Base-by-base conservation (phyloP, 1,139 yeast species). In the Suhomyces maxii region DNA sequence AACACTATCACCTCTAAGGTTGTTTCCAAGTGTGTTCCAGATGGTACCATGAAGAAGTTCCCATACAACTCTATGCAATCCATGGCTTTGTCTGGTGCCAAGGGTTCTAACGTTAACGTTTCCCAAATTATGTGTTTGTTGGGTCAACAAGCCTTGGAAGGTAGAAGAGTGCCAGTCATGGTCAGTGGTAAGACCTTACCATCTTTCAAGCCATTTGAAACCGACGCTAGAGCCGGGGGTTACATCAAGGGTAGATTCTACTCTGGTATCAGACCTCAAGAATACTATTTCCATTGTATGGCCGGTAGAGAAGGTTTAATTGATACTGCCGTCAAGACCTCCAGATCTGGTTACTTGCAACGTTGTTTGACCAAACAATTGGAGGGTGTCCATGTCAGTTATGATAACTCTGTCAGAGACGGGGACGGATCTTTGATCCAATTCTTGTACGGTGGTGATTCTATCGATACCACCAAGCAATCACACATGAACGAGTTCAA, bases 301-400 rank as follows among this genome's bases (percentile, higher is more conserved):
- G 99, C 99, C 49, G 99, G 99, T 69, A 86, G 99, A 77, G 99
- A 95, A 79, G 99, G 99, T 73, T 82, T 95, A 65, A 95, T 95
- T 73, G 99, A 95, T 79, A 95, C 99, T 49, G 99, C 99, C 46
- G 99, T 95, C 56, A 95, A 95, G 73, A 95, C 99, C 8, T 89
- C 98, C 26, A 86, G 97, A 74, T 91, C 99, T 46, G 99, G 99
- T 65, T 95, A 95, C 73, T 80, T 95, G 68, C 99, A 95, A 74
- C 86, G 99, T 76, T 95, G 99, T 82, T 80, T 95, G 72, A 93
- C 97, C 53, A 95, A 95, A 70, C 99, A 93, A 72, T 79, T 95
- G 56, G 99, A 95, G 70, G 99, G 99, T 75, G 96, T 95, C 34
- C 96, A 89, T 59, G 86, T 90, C 37, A 82, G 89, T 43, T 95